These are phyloP conservation scores for Pythium phragmitis DNA, from an alignment of 352 stramenopile species.

Conservation along the genomic window DNA sequence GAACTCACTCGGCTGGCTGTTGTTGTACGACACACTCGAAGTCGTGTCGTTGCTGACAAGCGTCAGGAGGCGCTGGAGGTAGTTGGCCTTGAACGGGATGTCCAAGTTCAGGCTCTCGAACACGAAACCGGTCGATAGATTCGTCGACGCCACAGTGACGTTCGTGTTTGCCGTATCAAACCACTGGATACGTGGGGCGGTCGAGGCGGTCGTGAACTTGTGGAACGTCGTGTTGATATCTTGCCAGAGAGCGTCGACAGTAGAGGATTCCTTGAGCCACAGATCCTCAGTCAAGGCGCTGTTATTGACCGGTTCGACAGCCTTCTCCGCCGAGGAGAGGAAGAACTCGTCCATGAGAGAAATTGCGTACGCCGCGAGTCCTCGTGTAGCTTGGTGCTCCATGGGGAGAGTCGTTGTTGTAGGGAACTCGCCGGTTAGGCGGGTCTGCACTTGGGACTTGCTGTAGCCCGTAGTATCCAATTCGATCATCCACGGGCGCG, in stretches of 20 bases:
- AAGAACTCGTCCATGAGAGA: slow-evolving; percentile 19
- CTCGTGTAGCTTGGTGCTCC: neutral
- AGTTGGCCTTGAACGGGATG: slow-evolving; percentile 22
- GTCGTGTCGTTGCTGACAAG: slow-evolving; percentile 27
- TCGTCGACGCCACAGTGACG: slow-evolving; percentile 1
- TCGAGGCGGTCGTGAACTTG: neutral
- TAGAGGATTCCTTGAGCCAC: neutral
- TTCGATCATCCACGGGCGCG: slow-evolving; percentile 40
- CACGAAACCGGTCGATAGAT: slow-evolving; percentile 11
- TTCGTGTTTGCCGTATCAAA: slow-evolving; percentile 18
- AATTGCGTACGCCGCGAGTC: slow-evolving; percentile 18
- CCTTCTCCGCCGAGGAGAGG: slow-evolving; percentile 9
- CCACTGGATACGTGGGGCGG: slow-evolving; percentile 12
- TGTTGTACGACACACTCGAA: slow-evolving; percentile 24
- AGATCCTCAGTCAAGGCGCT: neutral
- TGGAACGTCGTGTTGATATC: slow-evolving; percentile 17
- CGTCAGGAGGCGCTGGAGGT: slow-evolving; percentile 29
- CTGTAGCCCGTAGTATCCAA: neutral
- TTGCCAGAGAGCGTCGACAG: neutral
- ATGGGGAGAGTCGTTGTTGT: slow-evolving; percentile 1
- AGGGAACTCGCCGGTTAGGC: neutral
- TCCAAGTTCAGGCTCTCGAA: slow-evolving; percentile 28
- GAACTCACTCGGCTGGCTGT: neutral
- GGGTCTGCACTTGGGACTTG: slow-evolving; percentile 2
- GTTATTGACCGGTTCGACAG: neutral